A percentile compares a stretch with the other conserved stretches of the same genome.
phyloP scores from a whole-genome alignment of 1,139 yeast species.

The Sugiyamaella grinbergsii region DNA sequence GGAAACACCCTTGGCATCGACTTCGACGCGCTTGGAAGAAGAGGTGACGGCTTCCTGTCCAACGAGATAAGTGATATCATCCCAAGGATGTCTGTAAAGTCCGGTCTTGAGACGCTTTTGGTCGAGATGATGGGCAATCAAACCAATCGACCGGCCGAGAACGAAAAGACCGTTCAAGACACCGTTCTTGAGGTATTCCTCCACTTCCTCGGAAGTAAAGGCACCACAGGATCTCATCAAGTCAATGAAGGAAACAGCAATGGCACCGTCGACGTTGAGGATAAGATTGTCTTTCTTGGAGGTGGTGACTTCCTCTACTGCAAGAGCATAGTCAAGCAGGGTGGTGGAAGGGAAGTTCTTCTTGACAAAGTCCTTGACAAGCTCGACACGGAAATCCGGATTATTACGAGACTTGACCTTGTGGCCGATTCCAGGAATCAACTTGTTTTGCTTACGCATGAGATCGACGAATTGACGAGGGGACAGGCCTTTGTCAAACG shows the following conservation, averaged over 20 bases:
- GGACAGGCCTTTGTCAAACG: slow-evolving; percentile 49
- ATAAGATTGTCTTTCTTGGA: slow-evolving; percentile 52
- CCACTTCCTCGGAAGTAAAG: slow-evolving; percentile 49
- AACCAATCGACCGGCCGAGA: slow-evolving; percentile 50
- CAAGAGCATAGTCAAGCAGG: slow-evolving; percentile 50
- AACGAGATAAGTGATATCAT: slow-evolving; percentile 49
- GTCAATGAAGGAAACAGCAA: slow-evolving; percentile 51
- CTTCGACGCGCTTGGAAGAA: slow-evolving; percentile 41
- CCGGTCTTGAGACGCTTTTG: slow-evolving; percentile 53
- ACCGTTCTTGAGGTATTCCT: slow-evolving; percentile 50
- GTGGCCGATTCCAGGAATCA: slow-evolving; percentile 53
- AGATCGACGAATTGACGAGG: slow-evolving; percentile 51
- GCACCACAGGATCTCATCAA: slow-evolving; percentile 50
- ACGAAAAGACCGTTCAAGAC: slow-evolving; percentile 52
- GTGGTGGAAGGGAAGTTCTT: slow-evolving; percentile 50
- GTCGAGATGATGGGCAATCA: slow-evolving; percentile 51
- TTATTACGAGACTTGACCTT: slow-evolving; percentile 52
- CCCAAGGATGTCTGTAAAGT: slow-evolving; percentile 53
- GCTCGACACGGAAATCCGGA: slow-evolving; percentile 53
- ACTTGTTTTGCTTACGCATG: slow-evolving; percentile 52
- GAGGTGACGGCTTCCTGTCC: slow-evolving; percentile 43
- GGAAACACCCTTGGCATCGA: slow-evolving; percentile 42
- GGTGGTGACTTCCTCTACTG: slow-evolving; percentile 52
- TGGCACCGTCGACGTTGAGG: slow-evolving; percentile 51
- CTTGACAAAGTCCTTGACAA: slow-evolving; percentile 51